These are phyloP conservation scores for Pyracantha coccinea DNA, from an alignment of 331 rosid species.

Conservation along the genomic window DNA sequence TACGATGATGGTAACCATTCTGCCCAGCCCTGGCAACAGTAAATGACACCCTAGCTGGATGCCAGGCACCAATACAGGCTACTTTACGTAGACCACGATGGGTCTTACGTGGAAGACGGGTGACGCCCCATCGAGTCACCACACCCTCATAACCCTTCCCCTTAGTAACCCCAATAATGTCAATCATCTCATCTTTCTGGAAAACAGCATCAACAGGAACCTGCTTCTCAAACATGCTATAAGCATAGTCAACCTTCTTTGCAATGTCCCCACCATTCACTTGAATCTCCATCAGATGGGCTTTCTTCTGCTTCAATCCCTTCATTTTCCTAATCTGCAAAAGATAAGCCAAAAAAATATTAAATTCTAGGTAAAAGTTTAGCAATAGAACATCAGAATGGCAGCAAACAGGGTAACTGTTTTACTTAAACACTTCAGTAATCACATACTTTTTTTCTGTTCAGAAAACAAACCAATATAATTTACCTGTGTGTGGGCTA, in stretches of 20 bases:
- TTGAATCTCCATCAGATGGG: conserved; percentile 85
- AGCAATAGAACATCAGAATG: background rate
- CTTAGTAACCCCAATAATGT: conserved; percentile 31
- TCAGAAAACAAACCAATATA: background rate
- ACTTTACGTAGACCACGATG: conserved; percentile 36
- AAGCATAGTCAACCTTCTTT: conserved; percentile 60
- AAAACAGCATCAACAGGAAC: conserved; percentile 27
- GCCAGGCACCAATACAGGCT: conserved; percentile 46
- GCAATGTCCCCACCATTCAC: conserved; percentile 61
- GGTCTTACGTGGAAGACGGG: conserved; percentile 35
- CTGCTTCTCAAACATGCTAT: conserved; percentile 55
- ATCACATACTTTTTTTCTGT: background rate
- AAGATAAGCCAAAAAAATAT: background rate
- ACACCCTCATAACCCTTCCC: conserved; percentile 36
- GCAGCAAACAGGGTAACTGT: background rate
- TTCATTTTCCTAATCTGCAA: conserved; percentile 68
- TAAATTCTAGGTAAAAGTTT: background rate
- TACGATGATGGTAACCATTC: conserved; percentile 39
- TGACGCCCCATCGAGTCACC: conserved; percentile 37
- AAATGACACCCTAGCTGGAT: conserved; percentile 39
- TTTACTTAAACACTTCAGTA: background rate
- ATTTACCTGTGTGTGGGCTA: conserved; percentile 77
- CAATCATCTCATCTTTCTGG: conserved; percentile 34
- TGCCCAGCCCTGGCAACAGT: conserved; percentile 44
- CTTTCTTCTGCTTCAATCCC: conserved; percentile 87